phyloP scores from a whole-genome alignment of 768 basidiomycete species.

The Tulasnella sp. region DNA sequence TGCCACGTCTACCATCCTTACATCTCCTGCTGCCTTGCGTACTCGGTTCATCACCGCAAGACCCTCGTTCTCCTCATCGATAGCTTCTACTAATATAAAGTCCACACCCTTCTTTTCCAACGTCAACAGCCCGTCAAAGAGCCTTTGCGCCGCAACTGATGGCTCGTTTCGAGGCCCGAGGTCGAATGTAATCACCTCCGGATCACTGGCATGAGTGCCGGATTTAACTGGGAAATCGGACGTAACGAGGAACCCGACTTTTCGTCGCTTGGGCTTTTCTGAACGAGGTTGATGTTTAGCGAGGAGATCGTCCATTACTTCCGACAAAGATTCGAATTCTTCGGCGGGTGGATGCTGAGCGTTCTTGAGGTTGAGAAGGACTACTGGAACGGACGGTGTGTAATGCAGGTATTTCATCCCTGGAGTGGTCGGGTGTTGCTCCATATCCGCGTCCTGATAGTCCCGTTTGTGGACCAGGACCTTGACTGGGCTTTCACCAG shows the following conservation, averaged over 20 bases:
- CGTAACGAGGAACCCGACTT: constrained; percentile 66
- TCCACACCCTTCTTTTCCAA: constrained; percentile 75
- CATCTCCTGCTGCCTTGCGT: constrained; percentile 76
- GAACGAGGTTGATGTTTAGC: neutral
- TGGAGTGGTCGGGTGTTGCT: constrained; percentile 84
- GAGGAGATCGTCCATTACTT: neutral
- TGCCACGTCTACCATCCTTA: constrained; percentile 35
- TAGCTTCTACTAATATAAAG: constrained; percentile 79
- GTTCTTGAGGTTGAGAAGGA: constrained; percentile 45
- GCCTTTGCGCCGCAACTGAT: constrained; percentile 60
- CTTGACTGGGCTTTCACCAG: constrained; percentile 28
- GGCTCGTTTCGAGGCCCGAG: constrained; percentile 32
- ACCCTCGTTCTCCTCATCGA: constrained; percentile 75
- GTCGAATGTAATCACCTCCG: constrained; percentile 25
- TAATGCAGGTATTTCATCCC: constrained; percentile 99
- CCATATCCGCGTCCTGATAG: constrained; percentile 63
- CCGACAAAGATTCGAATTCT: neutral
- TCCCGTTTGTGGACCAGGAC: constrained; percentile 80
- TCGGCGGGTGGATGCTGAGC: neutral
- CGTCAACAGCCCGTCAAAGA: constrained; percentile 83
- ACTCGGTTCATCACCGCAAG: constrained; percentile 94
- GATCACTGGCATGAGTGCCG: constrained; percentile 21
- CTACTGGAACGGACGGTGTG: constrained; percentile 83
- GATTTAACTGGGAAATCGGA: constrained; percentile 49
- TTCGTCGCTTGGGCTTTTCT: constrained; percentile 32